Percentiles rank a stretch among this genome's conserved stretches.
phyloP scores from a whole-genome alignment of 163 green algal genomes.

The Chlorella variabilis region DNA sequence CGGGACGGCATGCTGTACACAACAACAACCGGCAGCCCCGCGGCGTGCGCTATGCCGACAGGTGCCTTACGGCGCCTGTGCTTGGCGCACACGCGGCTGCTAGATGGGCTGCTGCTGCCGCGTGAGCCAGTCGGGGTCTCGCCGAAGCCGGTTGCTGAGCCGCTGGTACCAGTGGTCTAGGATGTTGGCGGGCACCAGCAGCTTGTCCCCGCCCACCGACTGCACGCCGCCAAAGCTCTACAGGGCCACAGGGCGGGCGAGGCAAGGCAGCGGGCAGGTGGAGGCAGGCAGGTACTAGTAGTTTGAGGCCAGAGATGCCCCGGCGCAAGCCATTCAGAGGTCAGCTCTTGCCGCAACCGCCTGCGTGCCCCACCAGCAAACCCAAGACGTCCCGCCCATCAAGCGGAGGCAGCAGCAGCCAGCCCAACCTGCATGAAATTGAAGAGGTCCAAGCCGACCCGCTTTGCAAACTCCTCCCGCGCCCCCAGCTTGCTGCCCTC shows the following conservation, averaged over 20 bases:
- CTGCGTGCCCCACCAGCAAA: too few relatives aligned
- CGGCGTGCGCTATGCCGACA: too few relatives aligned
- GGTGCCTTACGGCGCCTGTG: too few relatives aligned
- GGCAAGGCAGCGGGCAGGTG: neutral
- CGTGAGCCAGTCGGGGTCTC: slow-evolving; percentile 1
- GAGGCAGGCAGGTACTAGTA: neutral
- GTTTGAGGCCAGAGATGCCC: too few relatives aligned
- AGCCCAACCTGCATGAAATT: slow-evolving; percentile 64
- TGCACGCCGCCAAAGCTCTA: slow-evolving; percentile 67
- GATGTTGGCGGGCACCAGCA: slow-evolving; percentile 40
- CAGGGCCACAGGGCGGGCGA: neutral
- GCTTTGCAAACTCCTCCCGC: slow-evolving; percentile 85
- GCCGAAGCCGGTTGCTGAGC: neutral
- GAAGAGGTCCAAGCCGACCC: slow-evolving; percentile 84
- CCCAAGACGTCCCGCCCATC: too few relatives aligned
- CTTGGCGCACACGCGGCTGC: too few relatives aligned
- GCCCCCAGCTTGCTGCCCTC: slow-evolving; percentile 73
- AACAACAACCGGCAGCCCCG: too few relatives aligned
- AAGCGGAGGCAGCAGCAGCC: neutral
- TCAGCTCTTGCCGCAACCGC: too few relatives aligned
- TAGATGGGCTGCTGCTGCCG: neutral
- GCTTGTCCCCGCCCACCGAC: slow-evolving; percentile 45
- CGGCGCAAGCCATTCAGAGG: too few relatives aligned
- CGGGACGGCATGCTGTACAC: too few relatives aligned
- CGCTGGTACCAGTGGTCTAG: neutral